phyloP scores from a whole-genome alignment of 192 early-diverging fungal species.

The Coemansia nantahalensis region DNA sequence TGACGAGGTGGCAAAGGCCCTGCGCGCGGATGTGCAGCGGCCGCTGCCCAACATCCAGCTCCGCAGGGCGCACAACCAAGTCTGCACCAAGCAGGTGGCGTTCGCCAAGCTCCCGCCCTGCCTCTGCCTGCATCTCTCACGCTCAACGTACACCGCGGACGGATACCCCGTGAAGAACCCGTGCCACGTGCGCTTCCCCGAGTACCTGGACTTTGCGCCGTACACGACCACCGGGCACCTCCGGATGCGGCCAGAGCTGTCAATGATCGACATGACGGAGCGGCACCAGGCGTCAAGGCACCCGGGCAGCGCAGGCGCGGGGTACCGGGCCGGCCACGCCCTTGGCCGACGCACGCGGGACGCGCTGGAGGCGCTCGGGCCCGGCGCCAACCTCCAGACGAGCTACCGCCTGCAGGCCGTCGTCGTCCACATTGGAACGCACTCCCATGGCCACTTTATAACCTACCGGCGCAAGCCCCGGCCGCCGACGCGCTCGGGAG shows the following conservation, averaged over 20 bases:
- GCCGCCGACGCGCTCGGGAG: constrained; percentile 36
- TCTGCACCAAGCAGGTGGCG: constrained; percentile 73
- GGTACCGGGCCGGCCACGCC: constrained; percentile 1
- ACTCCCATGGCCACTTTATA: constrained; percentile 94
- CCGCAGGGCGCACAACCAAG: constrained; percentile 42
- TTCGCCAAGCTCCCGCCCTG: constrained; percentile 74
- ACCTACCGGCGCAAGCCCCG: constrained; percentile 69
- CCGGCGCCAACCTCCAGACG: constrained; percentile 23
- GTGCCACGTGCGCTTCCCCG: constrained; percentile 76
- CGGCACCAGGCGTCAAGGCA: no score
- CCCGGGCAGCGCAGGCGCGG: not conserved
- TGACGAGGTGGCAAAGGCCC: constrained; percentile 34
- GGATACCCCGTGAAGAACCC: constrained; percentile 79
- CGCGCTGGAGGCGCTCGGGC: constrained; percentile 33
- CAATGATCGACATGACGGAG: constrained; percentile 45
- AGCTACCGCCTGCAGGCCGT: constrained; percentile 80
- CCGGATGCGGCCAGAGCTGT: constrained; percentile 55
- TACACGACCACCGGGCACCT: constrained; percentile 65
- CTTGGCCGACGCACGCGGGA: constrained; percentile 26
- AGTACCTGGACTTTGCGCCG: constrained; percentile 70
- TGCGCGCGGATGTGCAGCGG: constrained; percentile 50
- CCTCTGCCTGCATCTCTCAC: constrained; percentile 82
- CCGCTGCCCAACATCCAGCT: constrained; percentile 45
- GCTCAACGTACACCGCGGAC: constrained; percentile 69
- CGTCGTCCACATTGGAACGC: constrained; percentile 86